Evolutionary conservation across 1,284 basidiomycete species (phyloP).

Genomic region (Trichosporon coremiiforme): DNA sequence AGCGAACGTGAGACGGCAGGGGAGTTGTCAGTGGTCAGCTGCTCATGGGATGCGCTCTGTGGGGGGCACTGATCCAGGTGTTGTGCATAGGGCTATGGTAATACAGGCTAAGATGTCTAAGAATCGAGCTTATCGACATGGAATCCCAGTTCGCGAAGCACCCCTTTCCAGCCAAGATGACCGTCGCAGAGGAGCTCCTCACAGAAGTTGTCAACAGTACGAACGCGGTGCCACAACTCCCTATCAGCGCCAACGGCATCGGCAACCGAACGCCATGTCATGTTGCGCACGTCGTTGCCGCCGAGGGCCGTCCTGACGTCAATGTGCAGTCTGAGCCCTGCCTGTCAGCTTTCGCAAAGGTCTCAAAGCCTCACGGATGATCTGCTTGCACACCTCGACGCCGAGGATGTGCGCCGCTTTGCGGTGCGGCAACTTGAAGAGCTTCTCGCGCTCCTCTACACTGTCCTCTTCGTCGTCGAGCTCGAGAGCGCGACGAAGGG

Average conservation of each 20-base stretch:
- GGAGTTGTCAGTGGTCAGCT: too few species aligned
- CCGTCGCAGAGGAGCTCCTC: not conserved
- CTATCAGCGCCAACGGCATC: not conserved
- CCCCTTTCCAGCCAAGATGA: not conserved
- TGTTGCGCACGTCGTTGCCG: not conserved
- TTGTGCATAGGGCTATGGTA: not conserved
- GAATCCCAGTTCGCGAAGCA: not conserved
- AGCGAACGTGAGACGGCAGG: too few species aligned
- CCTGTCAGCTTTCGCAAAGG: not conserved
- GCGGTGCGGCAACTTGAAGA: not conserved
- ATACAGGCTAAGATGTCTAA: not conserved
- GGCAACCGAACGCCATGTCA: not conserved
- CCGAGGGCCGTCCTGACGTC: not conserved
- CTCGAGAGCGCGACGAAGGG: not conserved
- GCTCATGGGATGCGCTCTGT: not conserved
- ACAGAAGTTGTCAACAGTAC: not conserved
- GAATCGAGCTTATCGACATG: not conserved
- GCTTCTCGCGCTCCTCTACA: not conserved
- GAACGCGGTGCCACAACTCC: not conserved
- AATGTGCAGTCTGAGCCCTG: not conserved
- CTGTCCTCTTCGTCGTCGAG: not conserved
- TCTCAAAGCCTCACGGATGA: not conserved
- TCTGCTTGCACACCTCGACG: not conserved
- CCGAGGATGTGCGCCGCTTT: constrained; percentile 13
- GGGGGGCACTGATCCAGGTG: not conserved